A percentile compares a stretch with the other conserved stretches of the same genome.
Evolutionary conservation across 2,329 filamentous ascomycete genomes (phyloP).

Genomic region (Elsinoe ampelina): DNA sequence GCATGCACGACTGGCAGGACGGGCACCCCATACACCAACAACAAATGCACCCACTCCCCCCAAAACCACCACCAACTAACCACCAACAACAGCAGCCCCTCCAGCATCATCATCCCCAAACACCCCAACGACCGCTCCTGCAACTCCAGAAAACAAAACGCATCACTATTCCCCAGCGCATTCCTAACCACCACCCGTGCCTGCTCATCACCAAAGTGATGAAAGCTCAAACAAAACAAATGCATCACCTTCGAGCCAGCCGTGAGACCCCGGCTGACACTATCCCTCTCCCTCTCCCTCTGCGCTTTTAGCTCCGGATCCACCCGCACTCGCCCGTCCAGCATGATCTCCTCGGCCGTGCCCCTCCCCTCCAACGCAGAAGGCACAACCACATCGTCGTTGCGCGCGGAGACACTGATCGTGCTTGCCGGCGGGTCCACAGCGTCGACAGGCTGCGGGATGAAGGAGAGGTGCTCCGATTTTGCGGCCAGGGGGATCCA

Average conservation of each 20-base stretch:
- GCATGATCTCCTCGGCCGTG: background rate
- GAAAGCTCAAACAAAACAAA: constrained; percentile 65
- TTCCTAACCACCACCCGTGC: constrained; percentile 54
- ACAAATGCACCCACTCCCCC: constrained; percentile 45
- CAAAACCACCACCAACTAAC: constrained; percentile 46
- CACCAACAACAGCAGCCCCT: constrained; percentile 39
- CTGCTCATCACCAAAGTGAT: constrained; percentile 61
- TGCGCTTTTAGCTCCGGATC: background rate
- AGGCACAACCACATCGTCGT: background rate
- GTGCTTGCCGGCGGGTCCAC: constrained; percentile 42
- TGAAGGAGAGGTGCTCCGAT: constrained; percentile 47
- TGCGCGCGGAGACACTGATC: constrained; percentile 17
- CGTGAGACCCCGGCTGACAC: background rate
- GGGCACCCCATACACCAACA: constrained; percentile 59
- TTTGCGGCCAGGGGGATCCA: constrained; percentile 26
- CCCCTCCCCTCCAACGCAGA: background rate
- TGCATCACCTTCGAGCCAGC: constrained; percentile 46
- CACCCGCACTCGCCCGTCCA: background rate
- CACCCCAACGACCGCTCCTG: constrained; percentile 46
- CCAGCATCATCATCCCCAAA: constrained; percentile 26
- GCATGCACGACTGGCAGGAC: constrained; percentile 58
- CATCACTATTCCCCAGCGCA: constrained; percentile 55
- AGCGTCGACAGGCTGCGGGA: constrained; percentile 56
- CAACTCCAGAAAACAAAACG: constrained; percentile 66
- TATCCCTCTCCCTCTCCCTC: background rate